A percentile compares a stretch with the other conserved stretches of the same genome.
These are phyloP conservation scores for Macrophomina tecta DNA, from an alignment of 2,329 filamentous ascomycete species.

Conservation along the genomic window DNA sequence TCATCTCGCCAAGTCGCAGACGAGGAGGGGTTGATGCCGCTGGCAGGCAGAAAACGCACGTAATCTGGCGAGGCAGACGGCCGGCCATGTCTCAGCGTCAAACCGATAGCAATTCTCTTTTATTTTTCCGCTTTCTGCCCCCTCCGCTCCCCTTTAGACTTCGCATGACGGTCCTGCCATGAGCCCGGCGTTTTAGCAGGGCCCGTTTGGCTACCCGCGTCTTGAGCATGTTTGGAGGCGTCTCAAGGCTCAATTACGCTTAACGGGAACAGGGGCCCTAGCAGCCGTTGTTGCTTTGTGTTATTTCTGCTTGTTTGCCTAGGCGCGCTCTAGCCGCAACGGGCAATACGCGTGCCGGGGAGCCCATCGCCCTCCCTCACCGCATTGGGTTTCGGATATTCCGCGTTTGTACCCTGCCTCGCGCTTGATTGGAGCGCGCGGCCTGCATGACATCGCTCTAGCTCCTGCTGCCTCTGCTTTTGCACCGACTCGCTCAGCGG, in stretches of 20 bases:
- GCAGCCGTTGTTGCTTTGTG: not conserved
- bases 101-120: conserved; percentile 18
- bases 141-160: conserved; percentile 17
- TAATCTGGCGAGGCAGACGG: conserved; percentile 19
- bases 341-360: conserved; percentile 2
- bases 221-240: conserved; percentile 11
- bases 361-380: not conserved
- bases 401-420: conserved; percentile 22
- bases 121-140: conserved; percentile 26
- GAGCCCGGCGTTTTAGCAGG: conserved; percentile 20
- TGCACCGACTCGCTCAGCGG: not conserved
- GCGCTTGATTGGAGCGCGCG: not conserved
- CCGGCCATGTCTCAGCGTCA: conserved; percentile 20
- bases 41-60: conserved; percentile 25
- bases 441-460: conserved; percentile 26
- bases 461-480: not conserved
- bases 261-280: conserved; percentile 11
- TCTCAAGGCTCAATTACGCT: conserved; percentile 21
- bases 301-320: not conserved
- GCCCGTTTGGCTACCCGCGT: not conserved
- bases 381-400: conserved; percentile 26
- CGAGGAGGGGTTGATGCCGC: not conserved
- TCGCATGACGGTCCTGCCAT: conserved; percentile 11
- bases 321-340: conserved; percentile 3
- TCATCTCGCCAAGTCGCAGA: too few species aligned